Percentiles rank a stretch among this genome's conserved stretches.
These are phyloP conservation scores for Stemphylium lycopersici DNA, from an alignment of 2,329 filamentous ascomycete genomes.

Conservation along the genomic window DNA sequence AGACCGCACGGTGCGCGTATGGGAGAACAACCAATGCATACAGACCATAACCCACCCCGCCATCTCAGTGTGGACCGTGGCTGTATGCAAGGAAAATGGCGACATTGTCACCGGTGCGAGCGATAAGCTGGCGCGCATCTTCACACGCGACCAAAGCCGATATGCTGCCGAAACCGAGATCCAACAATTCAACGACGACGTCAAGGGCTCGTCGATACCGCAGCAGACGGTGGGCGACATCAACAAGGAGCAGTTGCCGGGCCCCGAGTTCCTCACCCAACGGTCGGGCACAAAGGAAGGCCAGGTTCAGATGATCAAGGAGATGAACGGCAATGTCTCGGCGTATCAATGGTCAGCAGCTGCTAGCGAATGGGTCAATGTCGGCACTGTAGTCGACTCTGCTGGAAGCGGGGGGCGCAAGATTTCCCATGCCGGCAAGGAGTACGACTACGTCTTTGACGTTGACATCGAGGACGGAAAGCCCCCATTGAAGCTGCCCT, in stretches of 20 bases:
- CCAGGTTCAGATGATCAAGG: conserved; percentile 89
- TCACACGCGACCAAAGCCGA: conserved; percentile 73
- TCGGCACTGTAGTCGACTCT: conserved; percentile 93
- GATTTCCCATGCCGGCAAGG: conserved; percentile 75
- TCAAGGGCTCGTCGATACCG: conserved; percentile 84
- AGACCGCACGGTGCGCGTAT: conserved; percentile 90
- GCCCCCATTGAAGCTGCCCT: conserved; percentile 90
- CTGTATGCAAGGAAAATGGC: conserved; percentile 79
- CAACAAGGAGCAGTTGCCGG: conserved; percentile 90
- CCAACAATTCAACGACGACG: conserved; percentile 78
- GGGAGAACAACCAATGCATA: conserved; percentile 80
- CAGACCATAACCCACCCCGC: conserved; percentile 98
- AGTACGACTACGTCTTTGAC: conserved; percentile 96
- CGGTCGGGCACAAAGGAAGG: conserved; percentile 94
- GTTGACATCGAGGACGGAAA: conserved; percentile 96
- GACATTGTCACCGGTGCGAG: conserved; percentile 95
- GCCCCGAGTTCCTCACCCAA: conserved; percentile 80
- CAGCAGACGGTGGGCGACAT: conserved; percentile 78
- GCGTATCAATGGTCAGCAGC: conserved; percentile 84
- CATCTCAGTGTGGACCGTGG: conserved; percentile 93
- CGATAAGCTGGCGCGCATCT: conserved; percentile 83
- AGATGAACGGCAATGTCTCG: conserved; percentile 79
- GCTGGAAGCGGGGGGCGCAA: conserved; percentile 75
- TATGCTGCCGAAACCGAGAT: conserved; percentile 72
- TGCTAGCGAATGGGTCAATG: conserved; percentile 75